Evolutionary conservation across 768 basidiomycete genomes (phyloP), one percentile per base, ranked within the genome.

Genomic region (Pleurotus citrinopileatus): DNA sequence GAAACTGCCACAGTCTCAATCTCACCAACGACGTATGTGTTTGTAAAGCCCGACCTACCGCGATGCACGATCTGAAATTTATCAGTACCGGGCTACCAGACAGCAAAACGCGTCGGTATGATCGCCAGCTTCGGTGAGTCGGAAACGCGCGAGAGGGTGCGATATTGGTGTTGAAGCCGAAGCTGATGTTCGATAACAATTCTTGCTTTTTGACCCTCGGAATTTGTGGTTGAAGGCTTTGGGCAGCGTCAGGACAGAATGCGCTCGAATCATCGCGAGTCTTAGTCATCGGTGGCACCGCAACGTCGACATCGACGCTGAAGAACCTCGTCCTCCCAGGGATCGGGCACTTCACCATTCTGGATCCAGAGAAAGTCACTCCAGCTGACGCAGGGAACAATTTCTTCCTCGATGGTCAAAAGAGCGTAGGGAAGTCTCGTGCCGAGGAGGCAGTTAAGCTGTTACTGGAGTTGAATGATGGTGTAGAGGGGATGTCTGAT

Each of bases 321-420:
- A 98, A 99, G 79, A 98, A 98, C 65, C 86, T 98, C 57, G 94
- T 98, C 34, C 82, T 98, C 6, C 97, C 97, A 2, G 96, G 96
- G 6, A 84, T 98, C 59, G 93, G 95, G n/a, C 84, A 90, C 64
- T 98, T 97, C 67, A 96, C 95, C 44, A 82, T 98, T 66, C 81
- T 97, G 55, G 94, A 95, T 63, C 70, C 80, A 20, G 65, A 69
- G 2, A 52, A 67, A 34, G 86, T 87, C 25, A 77, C 84, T 0
- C 76, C 83, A 1, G 80, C 84, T 54, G 95, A 98, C 61, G 85
- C 93, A 0, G 94, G 94, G 0, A 92, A 94, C 76, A 98, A 98
- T 73, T 99, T 99, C 75, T 99, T 98, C 73, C 76, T 99, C 22
- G 82, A 89, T 36, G 88, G 84, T 0, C 68, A 71, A 3, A 17